Base-by-base conservation (phyloP, 495 filamentous ascomycete genomes). In the Platismatia glauca region DNA sequence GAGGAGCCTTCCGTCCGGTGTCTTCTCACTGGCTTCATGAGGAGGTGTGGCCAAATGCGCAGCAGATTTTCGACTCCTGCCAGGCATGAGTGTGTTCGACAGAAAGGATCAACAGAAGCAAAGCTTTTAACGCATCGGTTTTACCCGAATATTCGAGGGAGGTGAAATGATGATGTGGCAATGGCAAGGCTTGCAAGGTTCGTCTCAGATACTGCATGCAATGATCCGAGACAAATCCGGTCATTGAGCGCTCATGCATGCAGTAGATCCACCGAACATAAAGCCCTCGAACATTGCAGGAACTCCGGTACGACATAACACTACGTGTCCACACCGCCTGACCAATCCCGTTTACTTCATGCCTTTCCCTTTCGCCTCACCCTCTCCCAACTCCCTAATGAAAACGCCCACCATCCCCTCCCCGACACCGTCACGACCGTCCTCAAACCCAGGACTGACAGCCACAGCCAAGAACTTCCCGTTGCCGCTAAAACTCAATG, bases 391-490 rank as follows among this genome's bases (percentile, higher is more conserved):
- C 76, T 93, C 89, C 64, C 92, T 78, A 5, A 98, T 79, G 68
- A 87, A 87, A 33, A 98, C 80, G 73, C 85, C 87, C 4, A 91
- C 84, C 31, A 78, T 75, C 0, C 91, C 89, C 64, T 86, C 84
- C 3, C 75, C 71, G 20, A 86, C 79, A 63, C 90, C 86, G 56
- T 94, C 88, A 74, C 87, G 87, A 2, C 90, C 93, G 66, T 92
- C 89, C 78, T 97, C 94, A 71, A 96, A 97, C 1, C 93, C 91
- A 0, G 90, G 91, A 69, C 90, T 94, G 37, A 90, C 81, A 20
- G 81, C 94, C 60, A 97, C 81, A 27, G 90, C 94, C 39, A 98
- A 75, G 64, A 87, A 89, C 71, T 84, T 89, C 16, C 94, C 94
- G 70, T 95, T 86, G 15, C 75, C 74, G 55, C 84, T 90, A 68